Conservation (phyloP, 139 green algal genomes). For the Chlamydomonas urium region DNA sequence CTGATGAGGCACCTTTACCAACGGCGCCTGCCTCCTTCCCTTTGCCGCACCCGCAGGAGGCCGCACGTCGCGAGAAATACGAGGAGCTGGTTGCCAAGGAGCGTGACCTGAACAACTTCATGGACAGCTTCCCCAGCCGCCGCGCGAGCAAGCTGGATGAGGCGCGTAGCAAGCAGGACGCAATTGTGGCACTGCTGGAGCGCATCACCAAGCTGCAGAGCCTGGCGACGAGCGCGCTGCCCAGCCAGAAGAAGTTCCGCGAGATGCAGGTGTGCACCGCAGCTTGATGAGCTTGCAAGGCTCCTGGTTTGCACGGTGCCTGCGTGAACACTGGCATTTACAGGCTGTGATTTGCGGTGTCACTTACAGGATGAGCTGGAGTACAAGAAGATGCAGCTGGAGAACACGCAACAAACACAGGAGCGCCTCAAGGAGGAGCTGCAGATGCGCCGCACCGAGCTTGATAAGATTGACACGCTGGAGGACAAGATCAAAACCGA, state of each 20-base stretch:
- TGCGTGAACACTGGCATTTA: background rate
- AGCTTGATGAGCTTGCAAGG: background rate
- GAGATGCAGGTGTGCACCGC: slow-evolving; percentile 37
- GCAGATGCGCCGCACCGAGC: slow-evolving; percentile 32
- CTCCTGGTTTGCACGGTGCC: background rate
- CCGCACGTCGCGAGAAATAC: slow-evolving; percentile 52
- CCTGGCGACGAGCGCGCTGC: slow-evolving; percentile 27
- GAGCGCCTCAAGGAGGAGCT: slow-evolving; percentile 50
- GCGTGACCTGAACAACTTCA: slow-evolving; percentile 59
- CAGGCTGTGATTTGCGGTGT: background rate
- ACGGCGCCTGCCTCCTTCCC: no score
- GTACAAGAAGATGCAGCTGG: slow-evolving; percentile 64
- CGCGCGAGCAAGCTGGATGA: slow-evolving; percentile 37
- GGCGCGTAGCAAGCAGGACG: slow-evolving; percentile 29
- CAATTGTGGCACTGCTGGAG: slow-evolving; percentile 45
- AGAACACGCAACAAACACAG: slow-evolving; percentile 48
- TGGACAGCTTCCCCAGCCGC: slow-evolving; percentile 51
- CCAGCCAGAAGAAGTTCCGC: slow-evolving; percentile 48
- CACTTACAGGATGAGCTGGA: slow-evolving; percentile 58
- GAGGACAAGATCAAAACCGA: slow-evolving; percentile 51
- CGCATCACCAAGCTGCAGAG: slow-evolving; percentile 43
- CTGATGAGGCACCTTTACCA: no score
- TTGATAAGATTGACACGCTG: slow-evolving; percentile 47
- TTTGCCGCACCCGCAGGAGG: no score
- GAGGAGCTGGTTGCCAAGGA: slow-evolving; percentile 62